Conservation (phyloP, 768 basidiomycete species). For the Kwoniella newhampshirensis region DNA sequence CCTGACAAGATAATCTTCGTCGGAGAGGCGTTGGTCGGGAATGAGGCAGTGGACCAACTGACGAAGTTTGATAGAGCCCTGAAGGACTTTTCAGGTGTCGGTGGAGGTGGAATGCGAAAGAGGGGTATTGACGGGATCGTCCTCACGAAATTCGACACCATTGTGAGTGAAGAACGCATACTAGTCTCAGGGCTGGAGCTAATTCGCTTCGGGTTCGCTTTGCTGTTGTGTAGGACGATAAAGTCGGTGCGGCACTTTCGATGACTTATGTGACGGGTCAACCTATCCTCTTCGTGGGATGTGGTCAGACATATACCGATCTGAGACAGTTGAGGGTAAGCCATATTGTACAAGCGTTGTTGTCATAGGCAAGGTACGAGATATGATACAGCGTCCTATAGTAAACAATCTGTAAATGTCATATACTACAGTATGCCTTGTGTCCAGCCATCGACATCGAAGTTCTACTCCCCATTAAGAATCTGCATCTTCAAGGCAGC, state of each 20-base stretch:
- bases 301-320: constrained; percentile 98
- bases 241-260: constrained; percentile 91
- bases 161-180: constrained; percentile 58
- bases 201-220: no score
- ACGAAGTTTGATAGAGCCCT: constrained; percentile 94
- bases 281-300: constrained; percentile 96
- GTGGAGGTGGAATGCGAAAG: constrained; percentile 56
- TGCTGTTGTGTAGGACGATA: constrained; percentile 63
- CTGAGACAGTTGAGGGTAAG: constrained; percentile 81
- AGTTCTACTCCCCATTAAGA: background rate
- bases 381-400: no score
- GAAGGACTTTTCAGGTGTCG: constrained; percentile 79
- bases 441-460: background rate
- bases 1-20: constrained; percentile 99
- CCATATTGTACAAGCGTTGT: constrained; percentile 90
- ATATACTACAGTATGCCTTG: background rate
- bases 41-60: constrained; percentile 97
- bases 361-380: no score
- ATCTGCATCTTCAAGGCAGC: background rate
- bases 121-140: constrained; percentile 98
- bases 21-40: constrained; percentile 95
- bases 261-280: constrained; percentile 99
- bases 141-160: constrained; percentile 98
- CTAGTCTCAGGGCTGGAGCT: background rate
- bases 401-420: no score